Base-by-base conservation (phyloP, 1,139 yeast genomes). In the Pichia cactophila region DNA sequence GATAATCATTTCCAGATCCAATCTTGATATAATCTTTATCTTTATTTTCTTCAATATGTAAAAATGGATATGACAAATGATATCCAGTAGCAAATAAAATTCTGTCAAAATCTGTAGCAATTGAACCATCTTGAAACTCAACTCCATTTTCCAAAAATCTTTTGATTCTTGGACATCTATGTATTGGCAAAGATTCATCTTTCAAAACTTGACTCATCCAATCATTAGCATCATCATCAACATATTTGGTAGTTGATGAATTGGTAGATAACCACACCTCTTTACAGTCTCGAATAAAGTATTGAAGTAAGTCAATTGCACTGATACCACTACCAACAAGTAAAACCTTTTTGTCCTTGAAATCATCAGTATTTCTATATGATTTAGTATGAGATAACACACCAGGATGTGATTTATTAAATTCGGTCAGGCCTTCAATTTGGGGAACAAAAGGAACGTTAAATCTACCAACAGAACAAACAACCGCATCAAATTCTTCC, bases 231-330 rank as follows among this genome's bases (percentile, higher is more conserved):
- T 33, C 20, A 35, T 35, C 8, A 10, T 20, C n/a, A 11, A 8
- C 16, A 3, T 26, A 37, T 5, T 41, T 48, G 16, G 39, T 11
- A 31, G 26, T 33, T 7, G 26, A 17, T 4, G 46, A 37, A n/a
- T 48, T 45, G 1, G 48, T 37, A 2, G 48, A 45, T 28, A 48
- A 26, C 42, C 45, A 44, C n/a, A 48, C 47, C n/a, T 48, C 50
- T 36, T 37, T 44, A 33, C 41, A 23, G n/a, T 17, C 17, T 8
- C 78, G 77, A n/a, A 67, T 63, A 10, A 75, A 59, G 52, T 78
- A 77, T 56, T 78, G 82, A n/a, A 76, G 61, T 11, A 77, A 59
- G 58, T 78, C 80, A 35, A 75, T 66, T 2, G 81, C 75, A 58
- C 78, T 72, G 41, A 78, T 65, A 45, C 77, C 69, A 2, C 77